Evolutionary conservation across 1,284 basidiomycete species (phyloP), one percentile per base, ranked within the genome.

Genomic region (Rhizopogon hawkerae): DNA sequence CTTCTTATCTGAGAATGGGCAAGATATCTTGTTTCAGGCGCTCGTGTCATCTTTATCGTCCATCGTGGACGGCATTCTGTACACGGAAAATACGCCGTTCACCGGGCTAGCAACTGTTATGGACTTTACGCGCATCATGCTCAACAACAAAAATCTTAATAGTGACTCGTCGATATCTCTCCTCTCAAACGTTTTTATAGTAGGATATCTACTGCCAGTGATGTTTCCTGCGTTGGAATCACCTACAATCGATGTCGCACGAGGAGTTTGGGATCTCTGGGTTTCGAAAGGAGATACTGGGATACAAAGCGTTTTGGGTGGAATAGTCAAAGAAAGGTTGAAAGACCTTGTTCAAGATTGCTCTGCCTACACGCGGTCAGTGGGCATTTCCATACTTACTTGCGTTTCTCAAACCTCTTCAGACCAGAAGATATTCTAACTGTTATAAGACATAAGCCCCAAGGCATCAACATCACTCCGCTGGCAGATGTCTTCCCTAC

Each of bases 401-500:
- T 10, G 14, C 34, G 8, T 31, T 29, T 21, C 38, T 39, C 10
- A 23, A 3, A 16, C 7, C 23, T 21, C 18, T 36, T 2, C 50
- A 82, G 81, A 34, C 74, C 79, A 9, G 69, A 70, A 42, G 66
- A 76, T 48, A 67, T 83, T 14, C 61, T 82, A 3, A 57, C 56
- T 26, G 60, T 70, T 21, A 52, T 76, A 4, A 49, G 59, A 14
- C 54, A 62, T 24, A 61, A 61, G 2, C 60, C 60, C 35, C 63
- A 62, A 21, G 68, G 67, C 13, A 50, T 73, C 29, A 46, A 56
- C 1, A 50, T 71, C 23, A 61, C 74, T 5, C 56, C 73, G 11
- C 52, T 79, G 5, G 39, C 53, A 3, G 79, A 82, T 21, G 64
- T 85, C 21, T 72, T 87, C 53, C 83, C 81, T 1, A 62, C 74